Conservation (phyloP, 768 basidiomycete genomes). For the Pulveroboletus sp. region DNA sequence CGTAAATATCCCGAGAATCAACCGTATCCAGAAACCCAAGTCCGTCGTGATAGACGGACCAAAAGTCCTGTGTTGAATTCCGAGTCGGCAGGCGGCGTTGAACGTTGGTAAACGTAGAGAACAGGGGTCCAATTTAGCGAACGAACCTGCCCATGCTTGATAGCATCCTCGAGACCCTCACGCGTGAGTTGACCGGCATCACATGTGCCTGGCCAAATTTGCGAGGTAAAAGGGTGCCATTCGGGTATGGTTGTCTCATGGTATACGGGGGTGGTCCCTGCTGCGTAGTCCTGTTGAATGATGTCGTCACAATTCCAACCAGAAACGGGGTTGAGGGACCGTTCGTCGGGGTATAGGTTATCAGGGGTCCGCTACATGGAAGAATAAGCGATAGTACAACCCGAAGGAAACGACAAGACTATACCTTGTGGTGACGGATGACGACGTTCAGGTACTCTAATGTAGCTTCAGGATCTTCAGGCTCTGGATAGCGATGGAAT, state of each 20-base stretch:
- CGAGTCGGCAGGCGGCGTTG: background rate
- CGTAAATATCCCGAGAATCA: constrained; percentile 34
- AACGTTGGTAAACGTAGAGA: background rate
- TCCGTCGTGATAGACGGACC: constrained; percentile 37
- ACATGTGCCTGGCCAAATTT: constrained; percentile 47
- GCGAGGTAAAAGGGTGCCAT: constrained; percentile 40
- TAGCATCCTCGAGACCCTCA: constrained; percentile 40
- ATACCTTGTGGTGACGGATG: constrained; percentile 46
- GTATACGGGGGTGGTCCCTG: constrained; percentile 33
- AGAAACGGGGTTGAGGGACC: constrained; percentile 32
- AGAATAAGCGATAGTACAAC: background rate
- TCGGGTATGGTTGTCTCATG: constrained; percentile 37
- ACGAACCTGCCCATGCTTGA: constrained; percentile 37
- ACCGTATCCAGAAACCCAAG: constrained; percentile 36
- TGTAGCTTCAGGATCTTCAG: constrained; percentile 24
- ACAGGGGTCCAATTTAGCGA: background rate
- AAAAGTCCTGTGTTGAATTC: constrained; percentile 38
- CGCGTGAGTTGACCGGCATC: constrained; percentile 44
- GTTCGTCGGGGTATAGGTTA: constrained; percentile 44
- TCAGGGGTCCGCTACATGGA: constrained; percentile 42
- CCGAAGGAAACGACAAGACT: background rate
- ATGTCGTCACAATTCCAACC: constrained; percentile 42
- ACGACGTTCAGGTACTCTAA: constrained; percentile 40
- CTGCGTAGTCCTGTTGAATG: constrained; percentile 37
- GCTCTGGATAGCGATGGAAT: constrained; percentile 33